Base-by-base conservation (phyloP, 108 stramenopile genomes). In the Nannochloropsis gaditana region DNA sequence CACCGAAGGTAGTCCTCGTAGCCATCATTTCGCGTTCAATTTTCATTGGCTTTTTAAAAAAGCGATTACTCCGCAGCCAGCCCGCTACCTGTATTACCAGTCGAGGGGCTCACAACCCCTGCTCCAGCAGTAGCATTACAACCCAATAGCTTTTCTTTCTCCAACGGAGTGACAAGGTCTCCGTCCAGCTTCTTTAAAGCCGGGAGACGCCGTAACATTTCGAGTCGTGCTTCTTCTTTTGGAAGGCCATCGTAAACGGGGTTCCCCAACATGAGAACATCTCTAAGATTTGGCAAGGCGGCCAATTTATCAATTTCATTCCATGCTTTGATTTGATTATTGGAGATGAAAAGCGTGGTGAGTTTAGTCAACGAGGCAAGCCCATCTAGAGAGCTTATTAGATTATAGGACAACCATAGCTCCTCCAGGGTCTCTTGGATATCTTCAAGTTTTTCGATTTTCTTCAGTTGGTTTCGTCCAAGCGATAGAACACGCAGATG, bases 391-490 rank as follows among this genome's bases (percentile, higher is more conserved):
- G 89, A 79, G 9, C 86, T 43, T 59, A 91, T 89, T 44, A 89
- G 90, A 86, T 96, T 96, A 93, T 96, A 96, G n/a, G 92, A 93
- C 43, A 94, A 86, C 94, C 96, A 96, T 9, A 96, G 90, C 90
- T 96, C 93, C 85, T 95, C 92, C 43, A 96, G 90, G 5, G 94
- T 90, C 9, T 87, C 93, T 3, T 93, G 92, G 19, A 95, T 93
- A 45, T 96, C 96, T 42, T 96, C 96, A 43, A 96, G 90, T 89
- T 95, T 95, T 87, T 96, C 96, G 82, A 96, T 93, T 85, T 94
- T 93, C 87, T 96, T 96, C 81, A 96, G 86, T 82, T 89, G 88
- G 80, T 96, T 95, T 9, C 91, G 89, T 5, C 95, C 96, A 41
- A 96, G 73, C 59, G 94, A 94, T 19, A 96, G 84, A 45, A 95